Base-by-base conservation (phyloP, 768 basidiomycete genomes). In the Lactarius quietus region DNA sequence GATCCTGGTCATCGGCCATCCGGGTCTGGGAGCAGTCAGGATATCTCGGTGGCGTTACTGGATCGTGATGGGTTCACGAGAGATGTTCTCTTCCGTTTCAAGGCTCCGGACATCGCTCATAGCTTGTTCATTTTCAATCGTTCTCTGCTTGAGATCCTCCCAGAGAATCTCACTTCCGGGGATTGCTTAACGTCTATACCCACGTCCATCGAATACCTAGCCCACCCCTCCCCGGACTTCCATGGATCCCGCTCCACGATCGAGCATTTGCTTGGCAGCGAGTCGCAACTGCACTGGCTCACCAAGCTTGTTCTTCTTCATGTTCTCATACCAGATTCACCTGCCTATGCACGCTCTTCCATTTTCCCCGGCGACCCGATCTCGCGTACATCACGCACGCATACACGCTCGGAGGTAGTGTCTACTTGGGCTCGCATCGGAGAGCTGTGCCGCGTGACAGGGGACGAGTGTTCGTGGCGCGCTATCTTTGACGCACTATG, bases 401-500 rank as follows among this genome's bases (percentile, higher is more conserved):
- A 90, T 72, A 82, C 86, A 6, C 81, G 92, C 29, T 88, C 87
- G 4, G 89, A 89, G 65, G 81, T 90, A 10, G 85, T 94, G 51
- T 82, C 84, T 0, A 80, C 83, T 0, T 94, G 92, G 92, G 83
- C 83, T 12, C 80, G 82, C 48, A 79, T 93, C 1, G 92, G 86
- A 1, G 92, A 94, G 71, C 73, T 87, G 31, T 89, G 89, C 66
- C 81, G 92, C 10, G 71, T 78, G n/a, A 78, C 79, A 3, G 92
- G 92, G 0, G 92, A 94, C 69, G 89, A 90, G 71, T 89, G 86
- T 65, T 85, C 90, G 17, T 94, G 89, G 89, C 82, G 78, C 48
- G 91, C 91, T 2, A 87, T 93, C 59, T 75, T 74, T n/a, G 79
- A 81, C 15, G 92, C 88, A 8, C 73, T 93, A 18, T 90, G 88